A percentile compares a stretch with the other conserved stretches of the same genome.
phyloP scores from a whole-genome alignment of 495 filamentous ascomycete genomes.

The Penicillium manginii region DNA sequence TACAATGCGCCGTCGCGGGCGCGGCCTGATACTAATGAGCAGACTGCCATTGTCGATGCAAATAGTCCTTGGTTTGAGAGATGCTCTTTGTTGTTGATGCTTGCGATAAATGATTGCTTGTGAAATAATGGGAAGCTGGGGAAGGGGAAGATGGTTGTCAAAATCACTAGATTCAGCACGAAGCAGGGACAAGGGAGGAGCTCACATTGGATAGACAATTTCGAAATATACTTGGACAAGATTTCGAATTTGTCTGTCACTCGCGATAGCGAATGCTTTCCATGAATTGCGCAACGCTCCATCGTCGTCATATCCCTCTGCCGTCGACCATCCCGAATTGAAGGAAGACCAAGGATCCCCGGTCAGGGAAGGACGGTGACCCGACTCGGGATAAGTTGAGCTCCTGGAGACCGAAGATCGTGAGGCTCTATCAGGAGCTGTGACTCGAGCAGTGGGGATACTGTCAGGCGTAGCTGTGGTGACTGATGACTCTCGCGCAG shows the following conservation, averaged over 20 bases:
- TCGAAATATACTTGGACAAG: conserved; percentile 50
- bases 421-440: conserved; percentile 16
- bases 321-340: conserved; percentile 22
- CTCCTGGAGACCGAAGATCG: conserved; percentile 27
- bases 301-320: conserved; percentile 32
- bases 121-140: conserved; percentile 55
- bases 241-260: conserved; percentile 33
- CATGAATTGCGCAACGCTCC: conserved; percentile 33
- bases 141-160: background rate
- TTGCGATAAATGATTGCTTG: conserved; percentile 40
- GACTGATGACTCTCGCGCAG: conserved; percentile 15
- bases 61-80: conserved; percentile 46
- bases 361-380: conserved; percentile 18
- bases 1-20: conserved; percentile 51
- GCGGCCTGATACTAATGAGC: conserved; percentile 48
- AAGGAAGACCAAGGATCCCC: conserved; percentile 32
- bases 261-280: conserved; percentile 36
- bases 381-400: conserved; percentile 21
- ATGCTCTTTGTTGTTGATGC: conserved; percentile 42
- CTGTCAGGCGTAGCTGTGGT: conserved; percentile 9
- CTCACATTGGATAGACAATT: conserved; percentile 44
- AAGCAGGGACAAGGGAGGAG: background rate
- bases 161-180: background rate
- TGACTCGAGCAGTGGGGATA: background rate
- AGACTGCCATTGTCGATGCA: conserved; percentile 53